Conservation (phyloP, 1,139 yeast genomes). For the Arxiozyma heterogenica region DNA sequence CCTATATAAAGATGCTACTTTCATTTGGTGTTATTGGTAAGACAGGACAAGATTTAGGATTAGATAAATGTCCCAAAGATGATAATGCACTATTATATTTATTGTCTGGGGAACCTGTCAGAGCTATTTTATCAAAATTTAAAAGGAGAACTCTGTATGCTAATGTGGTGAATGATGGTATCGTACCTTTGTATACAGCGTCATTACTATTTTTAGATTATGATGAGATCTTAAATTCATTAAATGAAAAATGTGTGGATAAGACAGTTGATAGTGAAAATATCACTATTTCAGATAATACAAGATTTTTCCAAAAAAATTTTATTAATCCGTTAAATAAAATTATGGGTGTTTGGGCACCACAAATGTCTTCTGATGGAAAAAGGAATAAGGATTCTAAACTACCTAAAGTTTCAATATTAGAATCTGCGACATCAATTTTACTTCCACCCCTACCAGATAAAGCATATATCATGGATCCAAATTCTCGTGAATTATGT, state of each 20-base stretch:
- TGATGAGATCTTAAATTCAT: slow-evolving; percentile 35
- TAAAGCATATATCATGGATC: slow-evolving; percentile 57
- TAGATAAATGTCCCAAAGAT: slow-evolving; percentile 31
- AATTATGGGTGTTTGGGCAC: slow-evolving; percentile 25
- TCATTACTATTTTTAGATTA: slow-evolving; percentile 71
- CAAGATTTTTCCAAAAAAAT: slow-evolving; percentile 19
- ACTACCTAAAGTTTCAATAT: slow-evolving; percentile 62
- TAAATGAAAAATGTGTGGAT: slow-evolving; percentile 21
- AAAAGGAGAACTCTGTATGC: slow-evolving; percentile 43
- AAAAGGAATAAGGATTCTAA: slow-evolving; percentile 13
- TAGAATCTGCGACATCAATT: slow-evolving; percentile 76
- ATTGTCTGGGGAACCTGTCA: slow-evolving; percentile 78
- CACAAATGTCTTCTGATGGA: slow-evolving; percentile 20
- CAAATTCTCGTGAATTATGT: slow-evolving; percentile 38
- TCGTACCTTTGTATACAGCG: slow-evolving; percentile 85
- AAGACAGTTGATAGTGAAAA: slow-evolving; percentile 9
- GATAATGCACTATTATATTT: slow-evolving; percentile 58
- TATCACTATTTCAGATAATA: slow-evolving; percentile 17
- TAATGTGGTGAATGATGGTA: slow-evolving; percentile 57
- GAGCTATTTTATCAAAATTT: slow-evolving; percentile 54
- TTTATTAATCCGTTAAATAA: slow-evolving; percentile 27
- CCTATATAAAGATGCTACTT: slow-evolving; percentile 72
- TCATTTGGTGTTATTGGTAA: slow-evolving; percentile 89
- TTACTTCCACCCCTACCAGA: slow-evolving; percentile 86
- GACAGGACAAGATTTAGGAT: slow-evolving; percentile 87